Conservation (phyloP, 345 rosid genomes). For the Sisymbrium irio region DNA sequence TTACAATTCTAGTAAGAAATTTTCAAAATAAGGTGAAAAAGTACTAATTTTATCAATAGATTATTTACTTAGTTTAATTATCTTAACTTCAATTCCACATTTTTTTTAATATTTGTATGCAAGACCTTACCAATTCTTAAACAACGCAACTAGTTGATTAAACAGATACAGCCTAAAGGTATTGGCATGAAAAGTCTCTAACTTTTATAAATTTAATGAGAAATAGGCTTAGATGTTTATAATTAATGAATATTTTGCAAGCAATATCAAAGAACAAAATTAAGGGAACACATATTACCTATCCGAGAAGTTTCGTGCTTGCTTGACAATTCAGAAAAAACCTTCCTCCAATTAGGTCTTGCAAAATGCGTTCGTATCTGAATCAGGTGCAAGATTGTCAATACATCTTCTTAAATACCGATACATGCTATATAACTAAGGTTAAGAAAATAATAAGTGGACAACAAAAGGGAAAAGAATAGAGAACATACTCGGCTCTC, state of each 20-base stretch:
- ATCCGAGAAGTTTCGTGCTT: slow-evolving; percentile 60
- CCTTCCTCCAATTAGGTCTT: slow-evolving; percentile 94
- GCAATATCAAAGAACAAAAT: not conserved
- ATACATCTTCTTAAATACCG: not conserved
- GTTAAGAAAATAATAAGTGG: not conserved
- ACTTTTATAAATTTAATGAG: not conserved
- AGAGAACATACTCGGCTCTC: slow-evolving; percentile 66
- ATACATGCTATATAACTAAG: not conserved
- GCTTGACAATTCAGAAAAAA: slow-evolving; percentile 57
- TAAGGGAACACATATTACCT: slow-evolving; percentile 38
- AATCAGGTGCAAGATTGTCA: not conserved
- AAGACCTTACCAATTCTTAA: not conserved
- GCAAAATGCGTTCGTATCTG: slow-evolving; percentile 96
- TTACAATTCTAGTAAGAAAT: not conserved
- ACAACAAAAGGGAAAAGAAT: not conserved
- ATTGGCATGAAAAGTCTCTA: not conserved
- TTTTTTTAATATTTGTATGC: too few relatives aligned
- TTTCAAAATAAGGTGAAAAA: not conserved
- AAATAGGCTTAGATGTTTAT: not conserved
- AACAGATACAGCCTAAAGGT: not conserved
- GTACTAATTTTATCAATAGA: not conserved
- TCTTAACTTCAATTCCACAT: too few relatives aligned
- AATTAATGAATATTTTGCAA: not conserved
- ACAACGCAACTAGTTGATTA: not conserved
- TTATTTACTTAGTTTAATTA: too few relatives aligned